Base-by-base conservation (phyloP, 257 asterid species). In the Gynochthodes officinalis region DNA sequence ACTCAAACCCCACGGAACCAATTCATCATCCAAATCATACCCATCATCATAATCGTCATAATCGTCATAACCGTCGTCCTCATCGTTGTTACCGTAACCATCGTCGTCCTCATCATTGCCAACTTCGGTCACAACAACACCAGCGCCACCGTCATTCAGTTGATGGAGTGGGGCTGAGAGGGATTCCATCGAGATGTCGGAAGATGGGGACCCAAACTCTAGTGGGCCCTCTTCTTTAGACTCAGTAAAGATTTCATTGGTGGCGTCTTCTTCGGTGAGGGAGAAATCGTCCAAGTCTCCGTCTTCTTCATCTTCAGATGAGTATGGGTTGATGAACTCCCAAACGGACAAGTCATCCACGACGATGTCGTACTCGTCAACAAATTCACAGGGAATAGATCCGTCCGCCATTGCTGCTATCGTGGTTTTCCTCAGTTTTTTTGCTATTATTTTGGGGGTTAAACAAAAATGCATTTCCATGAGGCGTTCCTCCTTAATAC, bases 301-400 rank as follows among this genome's bases (percentile, higher is more conserved):
- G 12, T 50, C 76, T 7, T 68, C 67, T 6, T 86, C 93, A 40
- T 84, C 92, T 62, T 92, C 97, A 46, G 92, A 84, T 11, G 84
- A 84, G 80, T 91, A 85, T 13, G 84, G 85, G 84, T 79, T 71
- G 85, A 92, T 83, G 80, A 92, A 52, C 82, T 89, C 98, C 98
- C 98, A 92, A 2, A 88, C 46, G 53, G 95, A 76, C 71, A 92
- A 73, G 13, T 78, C 87, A 10, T 78, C 84, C 33, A 83, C 91
- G 12, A 76, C 82, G 30, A 73, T 67, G 71, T 25, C 85, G 82
- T 50, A 79, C n/a, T 77, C 85, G 53, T 68, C 72, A 33, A 59
- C 37, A 13, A 67, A 64, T 27, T 78, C 64, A 40, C 72, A 19
- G 3, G 79, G 15, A 63, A 0, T 53, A 23, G 89, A 84, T 84